A percentile compares a stretch with the other conserved stretches of the same genome.
Conservation (phyloP, 768 basidiomycete genomes). For the Lentinula aciculospora region DNA sequence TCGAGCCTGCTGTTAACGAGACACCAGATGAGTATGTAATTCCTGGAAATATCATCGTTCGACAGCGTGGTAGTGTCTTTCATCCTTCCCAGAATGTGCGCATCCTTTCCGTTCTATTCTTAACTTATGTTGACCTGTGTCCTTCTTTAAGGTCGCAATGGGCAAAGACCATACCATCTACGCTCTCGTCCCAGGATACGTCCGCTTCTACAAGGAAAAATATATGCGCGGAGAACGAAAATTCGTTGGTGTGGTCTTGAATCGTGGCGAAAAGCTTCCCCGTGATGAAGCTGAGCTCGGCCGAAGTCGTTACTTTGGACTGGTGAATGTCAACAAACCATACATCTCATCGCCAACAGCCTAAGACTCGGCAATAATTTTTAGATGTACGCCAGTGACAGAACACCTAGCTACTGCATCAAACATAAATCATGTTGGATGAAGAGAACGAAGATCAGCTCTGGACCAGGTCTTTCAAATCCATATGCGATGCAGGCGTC, state of each 20-base stretch:
- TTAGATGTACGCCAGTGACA: no score
- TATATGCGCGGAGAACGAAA: constrained; percentile 69
- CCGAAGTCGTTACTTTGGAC: constrained; percentile 79
- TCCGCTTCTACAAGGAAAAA: constrained; percentile 88
- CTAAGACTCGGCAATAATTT: background rate
- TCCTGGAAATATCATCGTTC: constrained; percentile 93
- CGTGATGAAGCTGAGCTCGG: constrained; percentile 69
- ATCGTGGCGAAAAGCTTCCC: constrained; percentile 81
- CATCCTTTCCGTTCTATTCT: constrained; percentile 9
- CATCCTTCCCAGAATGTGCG: constrained; percentile 91
- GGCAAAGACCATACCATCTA: constrained; percentile 95
- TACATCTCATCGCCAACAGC: background rate
- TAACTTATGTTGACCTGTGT: background rate
- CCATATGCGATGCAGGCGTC: no score
- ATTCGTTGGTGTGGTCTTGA: constrained; percentile 80
- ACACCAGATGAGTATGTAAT: constrained; percentile 79
- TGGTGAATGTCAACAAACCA: constrained; percentile 53
- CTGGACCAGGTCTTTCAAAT: no score
- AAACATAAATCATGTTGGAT: no score
- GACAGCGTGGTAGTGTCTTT: constrained; percentile 90
- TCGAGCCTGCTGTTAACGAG: constrained; percentile 10
- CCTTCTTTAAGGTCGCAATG: constrained; percentile 65
- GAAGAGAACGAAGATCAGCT: no score
- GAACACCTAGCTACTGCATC: no score
- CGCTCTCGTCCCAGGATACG: constrained; percentile 84